phyloP scores from a whole-genome alignment of 202 grass and related monocot genomes.

The Setaria italica region DNA sequence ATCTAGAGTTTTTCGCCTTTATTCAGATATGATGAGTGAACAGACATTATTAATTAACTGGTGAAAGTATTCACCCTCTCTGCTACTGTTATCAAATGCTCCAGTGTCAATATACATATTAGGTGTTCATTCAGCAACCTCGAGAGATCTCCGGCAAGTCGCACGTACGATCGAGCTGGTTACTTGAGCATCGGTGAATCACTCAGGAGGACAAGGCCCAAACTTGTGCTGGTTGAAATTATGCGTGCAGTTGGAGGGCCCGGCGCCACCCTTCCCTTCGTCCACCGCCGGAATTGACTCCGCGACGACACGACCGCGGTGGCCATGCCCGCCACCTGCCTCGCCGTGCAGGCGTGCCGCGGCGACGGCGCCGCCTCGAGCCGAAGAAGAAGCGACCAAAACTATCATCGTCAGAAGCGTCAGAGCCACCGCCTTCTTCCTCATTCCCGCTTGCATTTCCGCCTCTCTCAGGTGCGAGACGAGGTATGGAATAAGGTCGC shows the following conservation, averaged over 20 bases:
- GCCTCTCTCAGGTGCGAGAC: background rate
- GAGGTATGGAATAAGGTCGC: background rate
- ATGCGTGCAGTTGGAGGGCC: constrained; percentile 23
- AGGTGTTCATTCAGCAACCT: too few relatives aligned
- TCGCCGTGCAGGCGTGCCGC: background rate
- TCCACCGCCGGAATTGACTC: background rate
- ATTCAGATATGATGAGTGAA: background rate
- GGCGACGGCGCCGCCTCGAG: background rate
- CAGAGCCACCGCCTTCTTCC: background rate
- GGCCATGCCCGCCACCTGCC: background rate
- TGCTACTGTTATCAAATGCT: too few relatives aligned
- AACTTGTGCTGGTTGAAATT: background rate
- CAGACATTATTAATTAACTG: background rate
- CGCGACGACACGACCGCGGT: background rate
- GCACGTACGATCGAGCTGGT: too few relatives aligned
- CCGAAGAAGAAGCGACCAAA: background rate
- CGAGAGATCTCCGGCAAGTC: too few relatives aligned
- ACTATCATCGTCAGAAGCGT: background rate
- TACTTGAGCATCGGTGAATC: background rate
- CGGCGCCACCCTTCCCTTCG: background rate
- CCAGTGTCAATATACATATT: too few relatives aligned
- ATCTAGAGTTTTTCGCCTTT: background rate
- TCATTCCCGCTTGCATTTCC: background rate
- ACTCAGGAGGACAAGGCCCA: constrained; percentile 5
- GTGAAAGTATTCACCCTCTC: too few relatives aligned